Evolutionary conservation across 148 eudicot genomes (phyloP), one percentile per base, ranked within the genome.

Genomic region (Bassia scoparia): DNA sequence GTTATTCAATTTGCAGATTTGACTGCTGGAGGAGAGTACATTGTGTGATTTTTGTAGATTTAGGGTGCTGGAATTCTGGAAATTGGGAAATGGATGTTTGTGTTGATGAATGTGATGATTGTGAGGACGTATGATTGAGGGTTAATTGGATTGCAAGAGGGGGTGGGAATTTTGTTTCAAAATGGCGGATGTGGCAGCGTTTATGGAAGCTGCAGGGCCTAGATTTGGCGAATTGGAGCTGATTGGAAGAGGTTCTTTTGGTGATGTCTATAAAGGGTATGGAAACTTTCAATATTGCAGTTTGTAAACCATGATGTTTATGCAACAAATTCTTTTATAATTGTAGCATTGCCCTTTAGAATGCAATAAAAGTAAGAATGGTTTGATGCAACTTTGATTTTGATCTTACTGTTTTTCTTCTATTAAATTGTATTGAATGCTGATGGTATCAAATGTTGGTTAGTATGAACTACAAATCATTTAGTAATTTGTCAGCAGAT

Each of bases 241-340:
- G 73, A 94, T 94, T 80, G 98, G 98, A 77, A 86, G 93, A 76
- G 98, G 98, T 0, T 94, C 98, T 14, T 94, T 94, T 69, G 98
- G 98, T 18, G 98, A 94, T 79, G 98, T 94, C 68, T 94, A 89
- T 75, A 94, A 94, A 79, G 98, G 91, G 98, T 94, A 88, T 67
- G 86, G 86, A 46, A 58, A 23, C 41, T 56, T 12, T 0, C 17
- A 17, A 3, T 46, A 44, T 30, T 68, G 23, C 3, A 34, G 9
- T 26, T 34, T 55, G 41, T 59, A 24, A 44, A n/a, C 31, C n/a
- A 53, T 5, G 9, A 13, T 27, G 8, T 54, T 53, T 72, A 2
- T 59, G 24, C 68, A 33, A 29, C 60, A 21, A 30, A 4, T 52
- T 54, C 18, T 7, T 64, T 63, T 17, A 5, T 24, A 24, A 3